Evolutionary conservation across 2,329 filamentous ascomycete species (phyloP).

Genomic region (Diaporthe sp.): DNA sequence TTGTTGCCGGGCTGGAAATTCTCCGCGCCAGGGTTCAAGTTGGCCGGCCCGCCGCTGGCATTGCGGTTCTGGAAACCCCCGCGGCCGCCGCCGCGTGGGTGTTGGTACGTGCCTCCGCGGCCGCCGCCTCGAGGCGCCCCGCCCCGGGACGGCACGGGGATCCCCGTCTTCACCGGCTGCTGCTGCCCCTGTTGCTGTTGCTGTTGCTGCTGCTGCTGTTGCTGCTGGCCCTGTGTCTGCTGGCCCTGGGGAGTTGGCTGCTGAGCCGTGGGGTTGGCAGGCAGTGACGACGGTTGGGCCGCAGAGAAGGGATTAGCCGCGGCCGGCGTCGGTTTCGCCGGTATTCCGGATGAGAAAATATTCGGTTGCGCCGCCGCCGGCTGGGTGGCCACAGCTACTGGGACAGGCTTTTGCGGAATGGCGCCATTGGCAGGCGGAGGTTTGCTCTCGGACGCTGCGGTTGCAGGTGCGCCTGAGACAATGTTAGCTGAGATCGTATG

Average conservation of each 20-base stretch:
- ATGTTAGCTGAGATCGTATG: constrained; percentile 11
- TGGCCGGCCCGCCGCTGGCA: constrained; percentile 56
- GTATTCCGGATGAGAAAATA: constrained; percentile 38
- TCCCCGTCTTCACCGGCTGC: constrained; percentile 42
- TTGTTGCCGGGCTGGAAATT: constrained; percentile 69
- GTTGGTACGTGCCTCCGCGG: constrained; percentile 47
- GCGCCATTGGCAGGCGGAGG: constrained; percentile 37
- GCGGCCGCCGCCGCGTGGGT: constrained; percentile 47
- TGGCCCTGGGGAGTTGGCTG: constrained; percentile 33
- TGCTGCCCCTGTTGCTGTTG: constrained; percentile 41
- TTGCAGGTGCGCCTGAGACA: constrained; percentile 8
- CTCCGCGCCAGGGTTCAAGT: constrained; percentile 63
- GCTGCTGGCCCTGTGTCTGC: constrained; percentile 21
- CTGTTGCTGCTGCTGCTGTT: constrained; percentile 19
- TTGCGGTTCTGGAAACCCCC: constrained; percentile 54
- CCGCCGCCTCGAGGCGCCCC: constrained; percentile 44
- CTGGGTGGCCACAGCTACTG: constrained; percentile 38
- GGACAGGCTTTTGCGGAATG: constrained; percentile 35
- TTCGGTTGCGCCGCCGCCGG: constrained; percentile 35
- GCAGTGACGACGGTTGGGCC: constrained; percentile 39
- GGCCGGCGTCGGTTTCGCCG: constrained; percentile 2
- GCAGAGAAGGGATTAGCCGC: constrained; percentile 37
- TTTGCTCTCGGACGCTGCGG: constrained; percentile 20
- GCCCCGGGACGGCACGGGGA: constrained; percentile 45
- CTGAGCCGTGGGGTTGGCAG: constrained; percentile 8